Evolutionary conservation across 2,329 filamentous ascomycete species (phyloP).

Genomic region (Dothidotthia symphoricarpi): DNA sequence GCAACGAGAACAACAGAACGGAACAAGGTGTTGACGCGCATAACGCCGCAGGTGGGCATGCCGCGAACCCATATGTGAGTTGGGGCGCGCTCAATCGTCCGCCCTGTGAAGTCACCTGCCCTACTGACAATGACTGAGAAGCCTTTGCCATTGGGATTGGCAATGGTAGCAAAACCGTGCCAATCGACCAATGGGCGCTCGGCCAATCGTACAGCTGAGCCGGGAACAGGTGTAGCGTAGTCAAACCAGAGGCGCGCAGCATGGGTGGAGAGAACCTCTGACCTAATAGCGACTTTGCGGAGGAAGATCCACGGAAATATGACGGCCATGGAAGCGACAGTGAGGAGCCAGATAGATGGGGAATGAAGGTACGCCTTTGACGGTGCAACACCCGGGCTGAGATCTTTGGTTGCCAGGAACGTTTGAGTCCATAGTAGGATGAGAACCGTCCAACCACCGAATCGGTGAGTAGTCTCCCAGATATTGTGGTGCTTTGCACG

Average conservation of each 20-base stretch:
- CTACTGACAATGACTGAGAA: conserved; percentile 40
- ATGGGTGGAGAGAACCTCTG: conserved; percentile 70
- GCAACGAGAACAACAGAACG: conserved; percentile 39
- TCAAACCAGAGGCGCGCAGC: conserved; percentile 65
- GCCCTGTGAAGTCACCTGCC: conserved; percentile 42
- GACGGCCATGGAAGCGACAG: conserved; percentile 64
- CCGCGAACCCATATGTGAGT: conserved; percentile 40
- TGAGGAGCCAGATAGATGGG: conserved; percentile 64
- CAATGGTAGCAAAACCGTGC: conserved; percentile 45
- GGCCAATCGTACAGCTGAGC: conserved; percentile 34
- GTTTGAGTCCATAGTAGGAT: conserved; percentile 39
- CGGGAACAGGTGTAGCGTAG: conserved; percentile 33
- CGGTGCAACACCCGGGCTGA: conserved; percentile 14
- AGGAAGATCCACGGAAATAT: conserved; percentile 73
- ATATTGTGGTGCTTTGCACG: conserved; percentile 35
- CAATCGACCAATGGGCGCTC: conserved; percentile 37
- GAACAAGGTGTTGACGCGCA: conserved; percentile 40
- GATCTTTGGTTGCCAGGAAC: conserved; percentile 27
- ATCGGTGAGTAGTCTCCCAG: conserved; percentile 41
- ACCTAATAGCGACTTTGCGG: conserved; percentile 63
- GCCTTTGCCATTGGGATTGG: conserved; percentile 29
- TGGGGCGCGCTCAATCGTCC: conserved; percentile 33
- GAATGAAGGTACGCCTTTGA: conserved; percentile 27
- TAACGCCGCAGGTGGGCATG: conserved; percentile 38
- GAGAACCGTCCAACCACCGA: conserved; percentile 40